Evolutionary conservation across 2,329 filamentous ascomycete genomes (phyloP).

Genomic region (Diaporthe sp.): DNA sequence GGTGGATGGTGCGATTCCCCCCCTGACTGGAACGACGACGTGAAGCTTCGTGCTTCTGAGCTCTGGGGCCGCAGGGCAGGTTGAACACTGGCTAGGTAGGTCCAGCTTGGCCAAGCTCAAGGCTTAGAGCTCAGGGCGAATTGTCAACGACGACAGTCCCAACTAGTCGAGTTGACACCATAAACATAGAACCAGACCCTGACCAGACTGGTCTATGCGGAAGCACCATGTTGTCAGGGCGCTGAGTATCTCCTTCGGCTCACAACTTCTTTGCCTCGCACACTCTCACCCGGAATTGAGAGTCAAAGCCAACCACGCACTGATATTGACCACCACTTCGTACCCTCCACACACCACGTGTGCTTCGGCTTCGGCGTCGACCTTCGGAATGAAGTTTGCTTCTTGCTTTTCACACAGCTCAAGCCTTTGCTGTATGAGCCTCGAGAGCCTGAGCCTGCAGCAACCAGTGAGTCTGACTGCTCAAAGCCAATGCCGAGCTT

Average conservation of each 20-base stretch:
- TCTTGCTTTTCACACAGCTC: background rate
- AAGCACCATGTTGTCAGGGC: background rate
- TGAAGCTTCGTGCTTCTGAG: background rate
- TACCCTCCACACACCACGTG: background rate
- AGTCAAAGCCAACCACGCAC: background rate
- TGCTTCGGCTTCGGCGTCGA: background rate
- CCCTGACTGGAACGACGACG: background rate
- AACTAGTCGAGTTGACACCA: background rate
- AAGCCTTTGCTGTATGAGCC: background rate
- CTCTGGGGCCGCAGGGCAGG: background rate
- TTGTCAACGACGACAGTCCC: background rate
- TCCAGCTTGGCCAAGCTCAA: background rate
- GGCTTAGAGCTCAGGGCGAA: background rate
- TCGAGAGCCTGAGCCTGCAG: background rate
- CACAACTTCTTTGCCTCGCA: background rate
- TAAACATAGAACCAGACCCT: background rate
- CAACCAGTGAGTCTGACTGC: background rate
- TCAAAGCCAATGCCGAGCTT: background rate
- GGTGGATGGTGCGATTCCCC: background rate
- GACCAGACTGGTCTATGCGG: background rate
- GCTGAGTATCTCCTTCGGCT: background rate
- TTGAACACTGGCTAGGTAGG: background rate
- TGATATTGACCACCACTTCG: background rate
- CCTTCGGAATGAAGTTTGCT: background rate
- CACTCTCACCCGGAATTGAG: background rate